phyloP scores from a whole-genome alignment of 768 basidiomycete genomes.

The Kwoniella botswanensis region DNA sequence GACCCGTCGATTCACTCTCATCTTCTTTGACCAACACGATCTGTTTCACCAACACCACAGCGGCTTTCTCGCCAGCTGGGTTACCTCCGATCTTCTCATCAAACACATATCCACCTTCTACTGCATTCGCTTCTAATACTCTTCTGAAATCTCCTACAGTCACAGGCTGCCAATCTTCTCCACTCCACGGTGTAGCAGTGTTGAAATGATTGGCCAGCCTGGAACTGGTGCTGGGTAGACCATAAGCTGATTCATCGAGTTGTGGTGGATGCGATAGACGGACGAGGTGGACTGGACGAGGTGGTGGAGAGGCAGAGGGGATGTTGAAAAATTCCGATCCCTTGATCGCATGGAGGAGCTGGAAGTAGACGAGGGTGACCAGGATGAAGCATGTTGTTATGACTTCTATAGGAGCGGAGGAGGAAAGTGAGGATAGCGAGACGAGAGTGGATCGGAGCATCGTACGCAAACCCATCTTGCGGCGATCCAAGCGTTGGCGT shows the following conservation, averaged over 20 bases:
- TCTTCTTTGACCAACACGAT: slow-evolving; percentile 61
- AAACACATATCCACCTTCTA: slow-evolving; percentile 56
- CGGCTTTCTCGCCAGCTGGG: slow-evolving; percentile 33
- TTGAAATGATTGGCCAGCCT: slow-evolving; percentile 14
- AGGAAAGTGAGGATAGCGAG: slow-evolving; percentile 50
- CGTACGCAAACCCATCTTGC: slow-evolving; percentile 2
- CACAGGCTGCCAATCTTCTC: slow-evolving; percentile 42
- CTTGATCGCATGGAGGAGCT: slow-evolving; percentile 86
- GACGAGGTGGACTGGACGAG: slow-evolving; percentile 44
- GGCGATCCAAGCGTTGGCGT: slow-evolving; percentile 12
- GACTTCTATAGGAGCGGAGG: slow-evolving; percentile 67
- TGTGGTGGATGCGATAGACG: slow-evolving; percentile 37
- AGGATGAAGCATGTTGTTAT: slow-evolving; percentile 88
- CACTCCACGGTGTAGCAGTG: slow-evolving; percentile 26
- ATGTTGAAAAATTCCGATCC: slow-evolving; percentile 66
- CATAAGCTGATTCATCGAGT: slow-evolving; percentile 26
- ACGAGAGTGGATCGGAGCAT: slow-evolving; percentile 49
- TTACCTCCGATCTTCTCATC: slow-evolving; percentile 60
- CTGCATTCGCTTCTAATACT: slow-evolving; percentile 62
- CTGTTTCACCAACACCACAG: slow-evolving; percentile 72
- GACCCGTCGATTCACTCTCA: slow-evolving; percentile 26
- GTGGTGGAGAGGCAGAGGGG: slow-evolving; percentile 35
- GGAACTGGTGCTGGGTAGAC: slow-evolving; percentile 19
- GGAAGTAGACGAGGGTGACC: slow-evolving; percentile 93
- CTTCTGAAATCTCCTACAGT: slow-evolving; percentile 66